Conservation (phyloP, 1,284 basidiomycete species). For the Microbotryomycetes sp. region DNA sequence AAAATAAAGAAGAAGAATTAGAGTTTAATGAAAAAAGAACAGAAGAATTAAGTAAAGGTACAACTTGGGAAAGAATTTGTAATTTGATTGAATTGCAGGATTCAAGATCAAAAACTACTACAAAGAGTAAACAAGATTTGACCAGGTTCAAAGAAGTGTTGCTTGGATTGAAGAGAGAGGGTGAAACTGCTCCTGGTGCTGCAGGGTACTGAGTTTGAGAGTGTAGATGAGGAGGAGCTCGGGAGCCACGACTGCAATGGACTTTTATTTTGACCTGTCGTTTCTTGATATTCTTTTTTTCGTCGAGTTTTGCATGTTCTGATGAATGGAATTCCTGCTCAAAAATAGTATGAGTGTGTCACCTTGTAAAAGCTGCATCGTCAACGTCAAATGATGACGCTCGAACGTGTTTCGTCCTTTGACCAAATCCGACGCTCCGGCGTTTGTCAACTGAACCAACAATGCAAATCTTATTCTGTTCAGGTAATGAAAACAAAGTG, state of each 20-base stretch:
- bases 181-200: conserved; percentile 81
- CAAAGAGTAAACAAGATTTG: conserved; percentile 85
- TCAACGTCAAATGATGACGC: no score
- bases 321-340: no score
- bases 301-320: no score
- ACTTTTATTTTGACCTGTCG: no score
- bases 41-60: conserved; percentile 76
- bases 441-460: no score
- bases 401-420: no score
- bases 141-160: conserved; percentile 86
- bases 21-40: conserved; percentile 68
- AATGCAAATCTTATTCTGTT: conserved; percentile 69
- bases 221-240: neutral
- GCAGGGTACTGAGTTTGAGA: conserved; percentile 62
- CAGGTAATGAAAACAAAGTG: conserved; percentile 90
- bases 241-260: no score
- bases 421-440: no score
- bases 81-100: conserved; percentile 84
- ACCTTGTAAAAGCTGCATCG: no score
- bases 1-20: conserved; percentile 92
- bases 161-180: conserved; percentile 76
- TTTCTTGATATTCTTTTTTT: no score
- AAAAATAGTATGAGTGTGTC: no score
- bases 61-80: conserved; percentile 92
- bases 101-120: conserved; percentile 89